These are phyloP conservation scores for Thelonectria blattea DNA, from an alignment of 2,329 filamentous ascomycete genomes.

Conservation along the genomic window DNA sequence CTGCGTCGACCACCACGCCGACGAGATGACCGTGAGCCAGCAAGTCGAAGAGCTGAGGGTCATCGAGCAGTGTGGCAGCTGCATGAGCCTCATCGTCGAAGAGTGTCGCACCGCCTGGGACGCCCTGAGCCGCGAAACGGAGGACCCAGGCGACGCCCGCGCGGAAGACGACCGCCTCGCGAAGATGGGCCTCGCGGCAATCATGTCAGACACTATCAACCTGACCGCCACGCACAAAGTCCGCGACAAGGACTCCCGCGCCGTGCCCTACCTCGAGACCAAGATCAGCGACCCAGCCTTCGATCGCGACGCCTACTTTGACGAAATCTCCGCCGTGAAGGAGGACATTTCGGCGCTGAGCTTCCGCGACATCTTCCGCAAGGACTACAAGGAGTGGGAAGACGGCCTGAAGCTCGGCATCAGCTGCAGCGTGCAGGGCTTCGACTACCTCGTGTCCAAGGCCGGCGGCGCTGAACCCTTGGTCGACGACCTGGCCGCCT, in stretches of 20 bases:
- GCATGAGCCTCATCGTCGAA: conserved; percentile 71
- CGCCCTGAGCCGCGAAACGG: conserved; percentile 41
- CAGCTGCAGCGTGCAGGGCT: conserved; percentile 66
- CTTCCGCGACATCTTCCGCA: conserved; percentile 73
- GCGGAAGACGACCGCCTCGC: conserved; percentile 65
- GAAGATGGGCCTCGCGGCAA: conserved; percentile 69
- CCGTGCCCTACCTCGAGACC: conserved; percentile 64
- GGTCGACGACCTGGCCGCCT: conserved; percentile 55
- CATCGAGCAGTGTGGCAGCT: conserved; percentile 73
- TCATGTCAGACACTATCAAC: conserved; percentile 76
- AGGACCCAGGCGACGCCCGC: conserved; percentile 30
- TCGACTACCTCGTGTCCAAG: conserved; percentile 64
- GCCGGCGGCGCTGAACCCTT: conserved; percentile 55
- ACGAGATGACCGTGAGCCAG: conserved; percentile 63
- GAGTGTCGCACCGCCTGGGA: conserved; percentile 66
- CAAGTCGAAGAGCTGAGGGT: conserved; percentile 60
- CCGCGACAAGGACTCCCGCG: conserved; percentile 63
- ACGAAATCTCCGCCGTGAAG: conserved; percentile 68
- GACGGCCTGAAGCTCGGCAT: conserved; percentile 67
- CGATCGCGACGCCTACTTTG: conserved; percentile 62
- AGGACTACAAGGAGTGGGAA: conserved; percentile 87
- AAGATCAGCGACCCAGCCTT: conserved; percentile 52
- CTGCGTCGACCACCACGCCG: conserved; percentile 80
- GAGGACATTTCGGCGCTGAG: conserved; percentile 67
- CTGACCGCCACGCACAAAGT: conserved; percentile 69